Base-by-base conservation (phyloP, 1,284 basidiomycete genomes). In the Amylostereum chailletii region DNA sequence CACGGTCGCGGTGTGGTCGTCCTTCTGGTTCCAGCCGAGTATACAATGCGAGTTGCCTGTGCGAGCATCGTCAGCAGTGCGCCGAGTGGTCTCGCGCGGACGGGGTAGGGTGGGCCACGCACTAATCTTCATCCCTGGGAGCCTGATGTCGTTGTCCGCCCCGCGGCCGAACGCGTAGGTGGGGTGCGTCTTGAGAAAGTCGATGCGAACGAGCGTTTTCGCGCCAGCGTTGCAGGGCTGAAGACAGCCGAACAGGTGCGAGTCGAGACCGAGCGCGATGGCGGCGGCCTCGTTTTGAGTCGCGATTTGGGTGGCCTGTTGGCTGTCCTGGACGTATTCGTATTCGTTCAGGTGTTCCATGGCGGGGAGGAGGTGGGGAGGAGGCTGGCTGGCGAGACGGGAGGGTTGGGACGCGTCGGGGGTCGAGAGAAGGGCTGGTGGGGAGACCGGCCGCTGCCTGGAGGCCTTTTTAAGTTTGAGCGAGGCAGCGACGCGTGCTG, bases 111-210 rank as follows among this genome's bases (percentile, higher is more conserved):
- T 19, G 19, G 19, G 34, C 34, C 46, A 82, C 86, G 74, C 56
- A 89, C 87, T 90, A 60, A 90, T 76, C 71, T 80, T 86, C 65
- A 72, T 72, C 3, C 81, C 81, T 0, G 77, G 74, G 32, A 90
- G 66, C 27, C 80, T 62, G 42, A 86, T 65, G 42, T 77, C 67
- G 61, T 81, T 86, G 1, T 67, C 62, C 0, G 43, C 54, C 50
- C 74, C 72, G 37, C 86, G 72, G 8, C 86, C 86, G 53, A 89
- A 62, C 30, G 60, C 68, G 58, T 77, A 76, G 4, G 55, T 61
- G 0, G 69, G 70, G 11, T 71, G 64, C 33, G 71, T 56, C 58
- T 76, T 83, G 64, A 69, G 72, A 51, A 88, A 75, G 56, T 84
- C 79, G 48, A 86, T 72, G 26, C 82, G 74, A 7, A 60, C 63